Evolutionary conservation across 805 yeast species (phyloP), one percentile per base, ranked within the genome.

Genomic region (Zygosaccharomyces bisporus): DNA sequence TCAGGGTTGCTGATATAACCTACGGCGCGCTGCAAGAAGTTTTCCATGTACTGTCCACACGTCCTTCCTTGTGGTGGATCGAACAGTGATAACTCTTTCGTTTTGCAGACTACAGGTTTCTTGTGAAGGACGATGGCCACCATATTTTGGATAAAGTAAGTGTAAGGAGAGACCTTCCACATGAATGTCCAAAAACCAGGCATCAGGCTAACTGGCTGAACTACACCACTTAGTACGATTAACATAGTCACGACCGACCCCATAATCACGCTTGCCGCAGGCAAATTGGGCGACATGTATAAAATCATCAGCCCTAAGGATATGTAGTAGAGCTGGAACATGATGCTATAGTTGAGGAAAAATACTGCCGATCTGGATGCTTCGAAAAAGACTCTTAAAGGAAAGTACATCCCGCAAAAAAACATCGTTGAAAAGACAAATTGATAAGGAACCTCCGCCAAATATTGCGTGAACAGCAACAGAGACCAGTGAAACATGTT

Each of bases 101-200:
- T 50, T 6, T 64, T 50, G 61, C 90, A 83, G 10, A 46, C 55
- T 9, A 85, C 81, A 29, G 63, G 58, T 49, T 76, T 69, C 30
- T 71, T 74, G 51, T 81, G 81, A 52, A 74, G 66, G 44, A 74
- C 70, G 20, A 60, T 65, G 19, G 67, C 70, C 34, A 80, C 68
- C 49, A 83, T 69, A 41, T 77, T 71, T 50, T 77, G 79, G 47
- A 86, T 69, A 61, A 83, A 77, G 58, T 86, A 86, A 1, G 91
- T 83, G 64, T 75, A 75, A 8, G 85, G 95, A 18, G 86, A 81
- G 16, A 72, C 73, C 53, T 83, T 76, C 76, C 84, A 81, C 89
- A 86, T 83, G 61, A 83, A 86, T 34, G 76, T 79, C 95, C 95
- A 86, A 70, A 86, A 86, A 2, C 86, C 80, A 7, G 95, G 93